phyloP scores from a whole-genome alignment of 1,139 yeast species.

The Blastobotrys aristatus region DNA sequence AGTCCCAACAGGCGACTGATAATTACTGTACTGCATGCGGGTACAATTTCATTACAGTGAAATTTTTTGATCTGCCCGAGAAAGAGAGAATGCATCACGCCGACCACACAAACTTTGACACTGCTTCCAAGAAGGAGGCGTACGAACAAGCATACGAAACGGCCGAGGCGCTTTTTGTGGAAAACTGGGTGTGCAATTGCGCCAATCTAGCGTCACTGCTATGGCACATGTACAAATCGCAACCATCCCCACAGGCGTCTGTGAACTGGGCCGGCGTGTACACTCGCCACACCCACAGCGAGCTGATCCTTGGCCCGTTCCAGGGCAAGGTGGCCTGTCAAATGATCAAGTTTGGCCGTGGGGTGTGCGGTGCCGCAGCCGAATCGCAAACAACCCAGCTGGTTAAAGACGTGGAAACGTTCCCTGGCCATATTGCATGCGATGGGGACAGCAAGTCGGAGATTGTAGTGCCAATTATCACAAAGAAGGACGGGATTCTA shows the following conservation, averaged over 20 bases:
- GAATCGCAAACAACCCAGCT: constrained; percentile 52
- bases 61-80: no score
- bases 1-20: no score
- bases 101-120: constrained; percentile 25
- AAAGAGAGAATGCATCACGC: constrained; percentile 28
- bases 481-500: constrained; percentile 38
- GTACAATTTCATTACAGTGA: no score
- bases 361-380: constrained; percentile 92
- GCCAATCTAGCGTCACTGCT: constrained; percentile 80
- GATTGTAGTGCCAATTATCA: constrained; percentile 76
- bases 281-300: constrained; percentile 39
- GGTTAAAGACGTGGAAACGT: constrained; percentile 68
- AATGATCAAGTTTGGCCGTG: constrained; percentile 65
- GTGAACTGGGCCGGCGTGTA: constrained; percentile 97
- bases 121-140: constrained; percentile 42
- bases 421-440: constrained; percentile 94
- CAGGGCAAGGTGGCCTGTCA: constrained; percentile 98
- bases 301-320: constrained; percentile 79
- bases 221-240: constrained; percentile 79
- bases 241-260: constrained; percentile 33
- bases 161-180: constrained; percentile 54
- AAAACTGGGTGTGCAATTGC: constrained; percentile 83
- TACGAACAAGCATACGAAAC: constrained; percentile 56
- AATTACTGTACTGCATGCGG: no score
- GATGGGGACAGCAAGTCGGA: constrained; percentile 94